phyloP scores from a whole-genome alignment of 805 yeast genomes.

The Jamesozyma spencerorum region DNA sequence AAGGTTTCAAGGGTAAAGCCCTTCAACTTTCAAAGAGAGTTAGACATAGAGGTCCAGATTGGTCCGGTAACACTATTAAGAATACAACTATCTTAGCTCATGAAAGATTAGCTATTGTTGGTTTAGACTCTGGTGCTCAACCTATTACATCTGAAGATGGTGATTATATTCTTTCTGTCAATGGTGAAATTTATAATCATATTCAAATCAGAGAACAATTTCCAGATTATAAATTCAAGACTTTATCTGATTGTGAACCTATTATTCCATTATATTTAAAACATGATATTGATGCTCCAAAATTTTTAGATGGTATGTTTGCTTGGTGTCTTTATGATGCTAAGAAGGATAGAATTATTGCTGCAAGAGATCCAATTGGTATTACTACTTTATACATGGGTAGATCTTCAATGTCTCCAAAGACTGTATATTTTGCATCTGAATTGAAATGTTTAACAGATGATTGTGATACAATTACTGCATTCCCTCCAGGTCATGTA shows the following conservation, averaged over 20 bases:
- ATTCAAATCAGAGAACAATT: constrained; percentile 74
- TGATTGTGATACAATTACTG: constrained; percentile 84
- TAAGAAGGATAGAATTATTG: constrained; percentile 74
- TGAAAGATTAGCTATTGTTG: constrained; percentile 96
- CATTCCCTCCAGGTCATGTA: constrained; percentile 98
- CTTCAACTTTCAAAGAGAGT: constrained; percentile 83
- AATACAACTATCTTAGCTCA: constrained; percentile 81
- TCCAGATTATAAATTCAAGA: constrained; percentile 65
- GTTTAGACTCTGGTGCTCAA: constrained; percentile 96
- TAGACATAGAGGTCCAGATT: constrained; percentile 99
- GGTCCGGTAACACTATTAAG: constrained; percentile 83
- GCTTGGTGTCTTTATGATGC: constrained; percentile 90
- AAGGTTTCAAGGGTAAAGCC: constrained; percentile 77
- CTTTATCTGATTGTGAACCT: constrained; percentile 94
- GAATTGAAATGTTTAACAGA: constrained; percentile 90
- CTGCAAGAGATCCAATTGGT: constrained; percentile 98
- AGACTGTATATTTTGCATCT: constrained; percentile 81
- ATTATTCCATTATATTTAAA: constrained; percentile 87
- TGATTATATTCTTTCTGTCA: constrained; percentile 68
- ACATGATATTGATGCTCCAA: constrained; percentile 85
- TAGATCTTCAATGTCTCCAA: constrained; percentile 54
- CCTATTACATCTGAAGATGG: constrained; percentile 82
- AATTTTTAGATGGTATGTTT: constrained; percentile 93
- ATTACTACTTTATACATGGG: constrained; percentile 96
- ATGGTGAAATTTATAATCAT: constrained; percentile 98